Base-by-base conservation (phyloP, 768 basidiomycete genomes). In the Pisolithus sp. region DNA sequence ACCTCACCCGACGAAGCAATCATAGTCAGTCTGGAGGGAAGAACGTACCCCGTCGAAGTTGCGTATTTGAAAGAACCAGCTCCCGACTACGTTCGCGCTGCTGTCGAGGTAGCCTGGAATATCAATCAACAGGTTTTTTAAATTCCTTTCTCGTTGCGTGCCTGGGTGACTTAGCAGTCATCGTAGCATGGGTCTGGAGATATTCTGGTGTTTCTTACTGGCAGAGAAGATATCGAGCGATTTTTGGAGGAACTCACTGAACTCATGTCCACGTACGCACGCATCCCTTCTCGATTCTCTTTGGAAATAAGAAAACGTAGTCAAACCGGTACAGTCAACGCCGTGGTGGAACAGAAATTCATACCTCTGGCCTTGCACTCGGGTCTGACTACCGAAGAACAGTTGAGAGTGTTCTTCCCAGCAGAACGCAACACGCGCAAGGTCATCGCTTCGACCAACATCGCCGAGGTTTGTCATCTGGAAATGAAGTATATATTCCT, bases 11-110 rank as follows among this genome's bases (percentile, higher is more conserved):
- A 82, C 52, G 91, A 90, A 52, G 88, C 89, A 0, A 83, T 79
- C 2, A 87, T 98, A 53, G 78, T 97, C 58, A 90, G 88, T 62
- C 71, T 98, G 31, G 94, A 98, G 68, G 96, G 96, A 7, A 80
- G 93, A 20, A 87, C 91, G 81, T 96, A 86, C 67, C 95, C 96
- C 2, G 94, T 99, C 3, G 90, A 99, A 60, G 79, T 95, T 15
- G 90, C 88, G 18, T 96, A 96, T 69, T 73, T 94, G 3, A 73
- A 82, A 54, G 81, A 91, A 51, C 83, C 95, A 7, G 73, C 77
- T 5, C 68, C 81, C 2, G 89, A 98, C 62, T 95, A 97, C 59
- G 81, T 92, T 15, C 77, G 76, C 54, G 83, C 78, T 59, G 92
- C 93, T 7, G 89, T 89, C 5, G 81, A 90, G 63, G 82, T 88